Evolutionary conservation across 257 asterid genomes (phyloP), one percentile per base, ranked within the genome.

Genomic region (Sherardia arvensis): DNA sequence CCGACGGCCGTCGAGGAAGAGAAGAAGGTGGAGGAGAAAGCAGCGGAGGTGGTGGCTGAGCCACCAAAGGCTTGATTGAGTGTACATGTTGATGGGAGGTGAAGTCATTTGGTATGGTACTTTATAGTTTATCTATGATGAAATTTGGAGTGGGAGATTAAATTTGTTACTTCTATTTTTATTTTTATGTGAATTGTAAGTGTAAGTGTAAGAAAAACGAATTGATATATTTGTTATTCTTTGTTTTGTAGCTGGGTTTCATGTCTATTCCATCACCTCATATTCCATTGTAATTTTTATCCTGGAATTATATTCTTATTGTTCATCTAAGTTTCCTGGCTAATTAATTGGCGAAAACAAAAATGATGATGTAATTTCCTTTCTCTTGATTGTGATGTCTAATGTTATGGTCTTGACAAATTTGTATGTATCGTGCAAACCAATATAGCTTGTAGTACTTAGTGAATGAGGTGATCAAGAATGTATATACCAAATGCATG

Each of bases 31-130:
- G 93, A 76, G 53, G 81, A 75, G 56, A 81, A 67, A 23, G 70
- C 62, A 60, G 59, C 81, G 10, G 66, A 71, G 36, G 70, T 71
- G 17, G 70, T 69, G 12, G 76, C 79, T 2, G 84, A 77, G 77
- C 75, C 84, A 47, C 57, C 80, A 17, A 83, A 81, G 77, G 80
- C 82, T 56, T 79, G 78, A 77, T 30, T 14, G 48, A 11, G 5
- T 40, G 48, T 68, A n/a, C n/a, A n/a, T n/a, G n/a, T 63, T 30
- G 38, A 59, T 64, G 25, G 51, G 25, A 20, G 54, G 3, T 60
- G 14, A 29, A n/a, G n/a, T 10, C 36, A 49, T 17, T 45, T 26
- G 56, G 51, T 60, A 23, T 23, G 53, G 54, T 61, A 45, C 22
- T 45, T 26, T 43, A 10, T 43, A 45, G 32, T 45, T 26, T 43